These are phyloP conservation scores for Talaromyces liani DNA, from an alignment of 495 filamentous ascomycete genomes.

Conservation along the genomic window DNA sequence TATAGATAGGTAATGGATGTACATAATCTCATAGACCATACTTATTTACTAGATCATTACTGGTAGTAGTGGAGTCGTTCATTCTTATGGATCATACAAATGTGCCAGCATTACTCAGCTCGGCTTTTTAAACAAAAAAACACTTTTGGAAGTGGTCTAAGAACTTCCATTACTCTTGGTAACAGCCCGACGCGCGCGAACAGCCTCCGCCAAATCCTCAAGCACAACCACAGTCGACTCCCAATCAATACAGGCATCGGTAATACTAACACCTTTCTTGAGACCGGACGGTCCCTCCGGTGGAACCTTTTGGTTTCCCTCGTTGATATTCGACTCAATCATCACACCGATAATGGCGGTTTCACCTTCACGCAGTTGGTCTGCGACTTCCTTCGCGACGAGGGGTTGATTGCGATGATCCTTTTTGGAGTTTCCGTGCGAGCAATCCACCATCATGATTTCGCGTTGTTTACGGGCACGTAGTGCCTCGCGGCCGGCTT, in stretches of 20 bases:
- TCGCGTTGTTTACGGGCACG: conserved; percentile 78
- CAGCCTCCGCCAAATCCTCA: conserved; percentile 80
- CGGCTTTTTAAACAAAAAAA: background rate
- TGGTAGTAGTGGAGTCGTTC: background rate
- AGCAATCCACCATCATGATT: conserved; percentile 97
- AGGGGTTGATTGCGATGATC: conserved; percentile 81
- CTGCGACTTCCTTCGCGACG: conserved; percentile 73
- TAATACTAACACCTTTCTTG: conserved; percentile 92
- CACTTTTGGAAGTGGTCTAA: background rate
- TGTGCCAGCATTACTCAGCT: background rate
- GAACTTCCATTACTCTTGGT: conserved; percentile 22
- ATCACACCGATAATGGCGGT: conserved; percentile 89
- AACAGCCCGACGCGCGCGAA: conserved; percentile 59
- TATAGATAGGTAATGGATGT: background rate
- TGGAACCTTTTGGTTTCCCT: conserved; percentile 92
- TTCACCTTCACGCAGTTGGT: conserved; percentile 83
- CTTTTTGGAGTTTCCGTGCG: conserved; percentile 68
- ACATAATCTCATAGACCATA: background rate
- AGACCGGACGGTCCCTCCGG: conserved; percentile 69
- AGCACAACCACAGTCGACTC: conserved; percentile 76
- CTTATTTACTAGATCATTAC: background rate
- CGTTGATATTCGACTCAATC: conserved; percentile 97
- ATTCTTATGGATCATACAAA: background rate
- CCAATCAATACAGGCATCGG: conserved; percentile 97
- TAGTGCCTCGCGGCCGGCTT: conserved; percentile 69